phyloP scores from a whole-genome alignment of 2,329 filamentous ascomycete genomes.

The Penicillium sp. region DNA sequence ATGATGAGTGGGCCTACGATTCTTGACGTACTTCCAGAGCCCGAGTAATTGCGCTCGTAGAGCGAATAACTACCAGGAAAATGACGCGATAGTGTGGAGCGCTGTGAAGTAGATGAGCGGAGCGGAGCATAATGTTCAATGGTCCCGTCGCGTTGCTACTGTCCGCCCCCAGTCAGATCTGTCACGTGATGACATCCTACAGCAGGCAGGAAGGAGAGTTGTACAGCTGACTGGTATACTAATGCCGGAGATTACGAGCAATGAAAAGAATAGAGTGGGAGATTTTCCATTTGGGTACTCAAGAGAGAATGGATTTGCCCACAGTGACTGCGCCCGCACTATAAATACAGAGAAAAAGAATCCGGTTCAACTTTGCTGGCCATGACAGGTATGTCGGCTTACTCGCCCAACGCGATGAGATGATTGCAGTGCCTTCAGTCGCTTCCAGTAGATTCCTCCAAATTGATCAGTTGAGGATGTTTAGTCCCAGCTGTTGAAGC shows the following conservation, averaged over 20 bases:
- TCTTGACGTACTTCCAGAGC: conserved; percentile 19
- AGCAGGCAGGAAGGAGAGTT: not conserved
- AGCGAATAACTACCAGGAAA: not conserved
- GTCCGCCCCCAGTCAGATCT: conserved; percentile 2
- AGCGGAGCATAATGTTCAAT: conserved; percentile 10
- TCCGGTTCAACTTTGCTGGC: conserved; percentile 14
- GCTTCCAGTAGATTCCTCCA: conserved; percentile 13
- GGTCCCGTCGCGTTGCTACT: conserved; percentile 20
- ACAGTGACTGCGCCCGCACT: conserved; percentile 23
- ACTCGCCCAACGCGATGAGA: conserved; percentile 20
- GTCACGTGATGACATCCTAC: conserved; percentile 24
- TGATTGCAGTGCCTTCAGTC: conserved; percentile 12
- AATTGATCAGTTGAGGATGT: not conserved
- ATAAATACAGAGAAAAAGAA: conserved; percentile 33
- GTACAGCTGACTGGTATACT: not conserved
- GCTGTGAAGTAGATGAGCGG: conserved; percentile 14
- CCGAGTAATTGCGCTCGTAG: conserved; percentile 4
- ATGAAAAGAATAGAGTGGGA: conserved; percentile 6
- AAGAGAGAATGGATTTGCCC: conserved; percentile 23
- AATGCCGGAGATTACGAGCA: not conserved
- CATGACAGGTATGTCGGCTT: conserved; percentile 15
- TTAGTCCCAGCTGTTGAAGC: conserved; percentile 39
- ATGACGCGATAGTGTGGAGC: conserved; percentile 2
- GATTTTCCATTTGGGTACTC: conserved; percentile 19
- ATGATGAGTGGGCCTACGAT: conserved; percentile 31